Base-by-base conservation (phyloP, 306 rosid species). In the Pyrus betulifolia region DNA sequence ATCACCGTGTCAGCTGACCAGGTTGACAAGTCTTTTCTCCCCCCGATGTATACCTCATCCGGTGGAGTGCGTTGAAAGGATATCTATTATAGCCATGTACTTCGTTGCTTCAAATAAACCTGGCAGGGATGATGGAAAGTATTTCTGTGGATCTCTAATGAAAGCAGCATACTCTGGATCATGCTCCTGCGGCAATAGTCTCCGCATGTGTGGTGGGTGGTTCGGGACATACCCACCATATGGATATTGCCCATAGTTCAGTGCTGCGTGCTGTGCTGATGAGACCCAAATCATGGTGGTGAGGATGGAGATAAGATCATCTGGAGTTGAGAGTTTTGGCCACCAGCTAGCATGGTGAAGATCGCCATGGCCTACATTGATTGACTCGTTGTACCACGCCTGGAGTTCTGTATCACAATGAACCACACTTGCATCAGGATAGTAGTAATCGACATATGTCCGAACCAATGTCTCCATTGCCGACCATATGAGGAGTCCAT, bases 231-330 rank as follows among this genome's bases (percentile, higher is more conserved):
- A 90, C 2, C 97, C 98, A 0, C 95, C 97, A 60, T 91, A 94
- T 5, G 97, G 96, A 74, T 94, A 94, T 83, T 94, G 97, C 1
- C 98, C 98, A n/a, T 87, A 90, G 74, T 94, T 94, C 44, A 94
- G 90, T 4, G 98, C 96, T 0, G 97, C 98, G 64, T 94, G 98
- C 67, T 94, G 98, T 12, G 97, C 98, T 0, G 97, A 90, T 0
- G 89, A 84, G 54, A 88, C 79, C 98, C 98, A 94, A 45, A 94
- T 90, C 45, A 92, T 70, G 62, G 91, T 94, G 17, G 97, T 80
- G 73, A 94, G 88, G 11, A 92, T 67, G 5, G 86, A 79, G 46
- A 81, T 82, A 8, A 92, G 91, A 80, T 83, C 86, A 21, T 89
- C 91, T 63, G 79, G 74, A 10, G 69, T 85, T 75, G 76, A 78